phyloP scores from a whole-genome alignment of 345 rosid genomes.

The Odontarrhena argentea region DNA sequence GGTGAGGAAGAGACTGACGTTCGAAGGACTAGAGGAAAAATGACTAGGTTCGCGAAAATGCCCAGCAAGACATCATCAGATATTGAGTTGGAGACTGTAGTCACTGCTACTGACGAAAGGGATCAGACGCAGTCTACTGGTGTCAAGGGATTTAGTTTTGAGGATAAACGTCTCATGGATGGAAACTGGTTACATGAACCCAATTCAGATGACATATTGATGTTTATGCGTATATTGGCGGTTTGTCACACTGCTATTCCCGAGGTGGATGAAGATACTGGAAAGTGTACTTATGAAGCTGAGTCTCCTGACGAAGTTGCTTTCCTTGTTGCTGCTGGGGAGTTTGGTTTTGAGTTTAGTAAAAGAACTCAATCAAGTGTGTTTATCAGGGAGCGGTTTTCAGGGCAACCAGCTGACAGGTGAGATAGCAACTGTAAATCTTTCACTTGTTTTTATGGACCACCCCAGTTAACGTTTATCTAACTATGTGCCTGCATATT shows the following conservation, averaged over 20 bases:
- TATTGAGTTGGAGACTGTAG: conserved; percentile 76
- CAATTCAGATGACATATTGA: conserved; percentile 45
- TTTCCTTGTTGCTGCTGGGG: conserved; percentile 71
- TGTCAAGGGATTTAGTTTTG: conserved; percentile 67
- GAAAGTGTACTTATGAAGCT: conserved; percentile 68
- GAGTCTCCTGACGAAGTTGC: conserved; percentile 87
- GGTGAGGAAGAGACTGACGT: conserved; percentile 16
- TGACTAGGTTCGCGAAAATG: conserved; percentile 31
- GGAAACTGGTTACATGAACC: conserved; percentile 56
- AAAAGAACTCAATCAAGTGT: conserved; percentile 65
- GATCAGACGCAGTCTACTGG: conserved; percentile 38
- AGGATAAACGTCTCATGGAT: conserved; percentile 61
- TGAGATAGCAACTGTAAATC: conserved; percentile 26
- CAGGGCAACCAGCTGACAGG: conserved; percentile 56
- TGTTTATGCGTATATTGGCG: conserved; percentile 70
- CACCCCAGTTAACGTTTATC: background rate
- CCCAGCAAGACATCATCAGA: conserved; percentile 48
- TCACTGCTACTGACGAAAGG: conserved; percentile 57
- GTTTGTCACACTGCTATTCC: conserved; percentile 78
- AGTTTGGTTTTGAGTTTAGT: conserved; percentile 67
- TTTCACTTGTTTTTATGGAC: conserved; percentile 6
- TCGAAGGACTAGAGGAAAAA: conserved; percentile 31
- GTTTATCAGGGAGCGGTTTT: conserved; percentile 47
- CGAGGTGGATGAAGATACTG: conserved; percentile 49
- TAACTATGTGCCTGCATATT: conserved; percentile 13